Base-by-base conservation (phyloP, 805 yeast species). In the Cyberlindnera galapagoensis region DNA sequence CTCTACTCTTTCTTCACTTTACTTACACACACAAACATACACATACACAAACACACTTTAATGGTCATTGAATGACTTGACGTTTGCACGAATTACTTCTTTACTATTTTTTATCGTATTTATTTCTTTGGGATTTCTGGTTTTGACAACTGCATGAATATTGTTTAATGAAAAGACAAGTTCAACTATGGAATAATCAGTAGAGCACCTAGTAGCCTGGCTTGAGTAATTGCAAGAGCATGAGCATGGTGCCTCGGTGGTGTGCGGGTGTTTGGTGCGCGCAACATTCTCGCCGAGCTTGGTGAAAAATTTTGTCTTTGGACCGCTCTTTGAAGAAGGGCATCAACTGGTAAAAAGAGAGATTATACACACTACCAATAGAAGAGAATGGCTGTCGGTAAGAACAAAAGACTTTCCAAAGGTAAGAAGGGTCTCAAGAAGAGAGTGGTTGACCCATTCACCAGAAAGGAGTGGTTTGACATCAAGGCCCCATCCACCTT, bases 371-470 rank as follows among this genome's bases (percentile, higher is more conserved):
- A n/a, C n/a, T n/a, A n/a, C n/a, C n/a, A n/a, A n/a, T n/a, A n/a
- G n/a, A n/a, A n/a, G n/a, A n/a, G 42, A 38, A 49, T 47, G 54
- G 86, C 83, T 74, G 85, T 80, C 63, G 90, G 90, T 60, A 82
- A 82, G 76, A 82, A 82, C 69, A 82, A 82, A 80, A 72, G 81
- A 67, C 67, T 76, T 63, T 69, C 76, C 69, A 79, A 79, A 76
- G 90, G 92, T 63, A 81, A 82, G 86, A 90, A 90, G 74, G 97
- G 97, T 63, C 74, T 86, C 69, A 90, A 90, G 94, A 92, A 90
- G 94, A 90, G 81, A 81, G 92, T 84, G 64, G 94, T 87, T 56
- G 98, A 90, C 78, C 97, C 97, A 65, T 90, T 90, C 92, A 76
- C 95, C 80, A 87, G 88, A 72, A 90, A 90, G 75, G 97, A 88